Percentiles rank a stretch among this genome's conserved stretches.
Conservation (phyloP, 441 rosid species). For the Aquilaria agallochum region DNA sequence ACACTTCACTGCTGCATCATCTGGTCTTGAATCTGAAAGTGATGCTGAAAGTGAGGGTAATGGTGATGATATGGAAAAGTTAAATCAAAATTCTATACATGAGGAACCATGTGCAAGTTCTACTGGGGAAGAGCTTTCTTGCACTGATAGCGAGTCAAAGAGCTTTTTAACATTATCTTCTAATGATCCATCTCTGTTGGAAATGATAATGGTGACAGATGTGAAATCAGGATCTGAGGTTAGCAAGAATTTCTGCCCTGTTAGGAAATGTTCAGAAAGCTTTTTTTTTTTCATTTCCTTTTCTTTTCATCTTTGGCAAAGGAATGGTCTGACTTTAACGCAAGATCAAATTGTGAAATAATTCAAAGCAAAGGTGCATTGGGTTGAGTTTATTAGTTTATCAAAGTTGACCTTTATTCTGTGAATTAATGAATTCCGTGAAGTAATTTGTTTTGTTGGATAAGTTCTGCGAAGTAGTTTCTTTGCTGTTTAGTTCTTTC, state of each 20-base stretch:
- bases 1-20: constrained; percentile 54
- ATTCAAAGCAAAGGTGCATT: neutral
- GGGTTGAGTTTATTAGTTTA: constrained; percentile 3
- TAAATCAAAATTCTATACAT: constrained; percentile 20
- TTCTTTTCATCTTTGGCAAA: too few relatives aligned
- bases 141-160: constrained; percentile 21
- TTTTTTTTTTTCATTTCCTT: neutral
- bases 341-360: too few relatives aligned
- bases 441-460: neutral
- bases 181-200: constrained; percentile 42
- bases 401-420: neutral
- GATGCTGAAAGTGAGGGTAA: constrained; percentile 20
- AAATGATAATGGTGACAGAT: constrained; percentile 92
- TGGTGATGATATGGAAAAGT: constrained; percentile 22
- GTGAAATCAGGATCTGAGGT: constrained; percentile 82
- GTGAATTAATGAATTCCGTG: neutral
- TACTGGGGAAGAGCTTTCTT: constrained; percentile 18
- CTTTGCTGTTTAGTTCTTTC: too few relatives aligned
- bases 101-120: constrained; percentile 13
- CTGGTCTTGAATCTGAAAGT: constrained; percentile 45
- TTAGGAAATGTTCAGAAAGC: neutral
- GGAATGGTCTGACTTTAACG: too few relatives aligned
- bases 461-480: too few relatives aligned
- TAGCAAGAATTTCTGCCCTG: constrained; percentile 8
- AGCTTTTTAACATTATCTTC: constrained; percentile 16